Conservation (phyloP, 1,139 yeast genomes). For the Scheffersomyces stambukii region DNA sequence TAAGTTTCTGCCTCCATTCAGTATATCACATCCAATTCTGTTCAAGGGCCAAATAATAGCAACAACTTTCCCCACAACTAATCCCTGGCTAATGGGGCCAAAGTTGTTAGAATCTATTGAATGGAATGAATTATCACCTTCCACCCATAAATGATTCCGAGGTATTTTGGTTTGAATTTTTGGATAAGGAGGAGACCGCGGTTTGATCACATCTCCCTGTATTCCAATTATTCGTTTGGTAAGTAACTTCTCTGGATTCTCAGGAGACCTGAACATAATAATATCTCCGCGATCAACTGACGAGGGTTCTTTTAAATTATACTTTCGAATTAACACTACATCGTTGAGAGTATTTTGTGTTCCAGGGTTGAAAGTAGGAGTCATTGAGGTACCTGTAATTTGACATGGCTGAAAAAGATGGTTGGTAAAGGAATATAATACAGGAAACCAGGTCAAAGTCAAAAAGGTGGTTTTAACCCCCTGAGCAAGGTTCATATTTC, state of each 20-base stretch:
- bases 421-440: constrained; percentile 61
- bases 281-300: constrained; percentile 63
- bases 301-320: constrained; percentile 44
- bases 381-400: constrained; percentile 84
- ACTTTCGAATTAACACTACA: constrained; percentile 69
- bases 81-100: constrained; percentile 80
- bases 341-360: constrained; percentile 50
- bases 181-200: constrained; percentile 63
- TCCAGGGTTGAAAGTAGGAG: constrained; percentile 81
- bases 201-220: constrained; percentile 62
- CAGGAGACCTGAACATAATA: constrained; percentile 73
- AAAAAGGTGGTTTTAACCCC: constrained; percentile 21
- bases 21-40: constrained; percentile 45
- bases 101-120: constrained; percentile 79
- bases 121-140: constrained; percentile 84
- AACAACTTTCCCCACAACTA: constrained; percentile 71
- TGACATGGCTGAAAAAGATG: constrained; percentile 72
- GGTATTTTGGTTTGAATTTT: constrained; percentile 60
- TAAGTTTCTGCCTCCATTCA: no score
- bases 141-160: constrained; percentile 85
- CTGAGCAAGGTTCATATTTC: no score
- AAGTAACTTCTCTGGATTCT: constrained; percentile 65
- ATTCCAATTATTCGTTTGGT: constrained; percentile 76
- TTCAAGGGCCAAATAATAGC: constrained; percentile 64
- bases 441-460: constrained; percentile 71